These are phyloP conservation scores for Euphorbia schlechtendalii DNA, from an alignment of 441 rosid genomes.

Conservation along the genomic window DNA sequence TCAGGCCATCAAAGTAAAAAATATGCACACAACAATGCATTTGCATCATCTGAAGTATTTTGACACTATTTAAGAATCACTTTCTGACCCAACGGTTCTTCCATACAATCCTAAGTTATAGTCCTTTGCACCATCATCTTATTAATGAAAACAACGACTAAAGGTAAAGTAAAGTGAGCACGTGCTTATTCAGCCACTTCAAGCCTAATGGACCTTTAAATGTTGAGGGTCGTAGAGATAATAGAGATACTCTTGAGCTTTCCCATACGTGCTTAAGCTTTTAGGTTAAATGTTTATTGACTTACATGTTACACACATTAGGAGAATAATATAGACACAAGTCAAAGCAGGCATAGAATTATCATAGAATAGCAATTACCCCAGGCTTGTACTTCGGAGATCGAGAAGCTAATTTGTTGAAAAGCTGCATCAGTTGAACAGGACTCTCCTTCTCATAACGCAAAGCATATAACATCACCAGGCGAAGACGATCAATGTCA, in stretches of 20 bases:
- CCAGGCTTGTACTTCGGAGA: conserved; percentile 92
- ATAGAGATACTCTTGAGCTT: not conserved
- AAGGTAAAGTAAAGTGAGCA: not conserved
- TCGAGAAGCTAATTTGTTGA: conserved; percentile 80
- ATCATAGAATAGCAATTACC: conserved; percentile 38
- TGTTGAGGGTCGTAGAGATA: not conserved
- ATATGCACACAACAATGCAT: not conserved
- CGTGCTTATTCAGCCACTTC: too few relatives aligned
- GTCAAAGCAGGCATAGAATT: conserved; percentile 10
- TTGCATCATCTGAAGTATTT: not conserved
- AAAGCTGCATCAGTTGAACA: conserved; percentile 94
- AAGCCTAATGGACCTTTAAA: too few relatives aligned
- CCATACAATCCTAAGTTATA: not conserved
- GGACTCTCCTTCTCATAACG: conserved; percentile 98
- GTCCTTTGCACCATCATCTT: not conserved
- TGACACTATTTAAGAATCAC: too few relatives aligned
- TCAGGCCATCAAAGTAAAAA: not conserved
- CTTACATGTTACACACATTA: not conserved
- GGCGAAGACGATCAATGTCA: conserved; percentile 74
- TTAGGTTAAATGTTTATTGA: not conserved
- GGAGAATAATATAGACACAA: not conserved
- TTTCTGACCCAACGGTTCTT: not conserved
- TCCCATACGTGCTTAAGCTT: not conserved
- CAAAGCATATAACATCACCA: conserved; percentile 90
- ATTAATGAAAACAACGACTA: not conserved